Percentiles rank a stretch among this genome's conserved stretches.
Conservation (phyloP, 2,329 filamentous ascomycete species). For the Calycina herbarum region DNA sequence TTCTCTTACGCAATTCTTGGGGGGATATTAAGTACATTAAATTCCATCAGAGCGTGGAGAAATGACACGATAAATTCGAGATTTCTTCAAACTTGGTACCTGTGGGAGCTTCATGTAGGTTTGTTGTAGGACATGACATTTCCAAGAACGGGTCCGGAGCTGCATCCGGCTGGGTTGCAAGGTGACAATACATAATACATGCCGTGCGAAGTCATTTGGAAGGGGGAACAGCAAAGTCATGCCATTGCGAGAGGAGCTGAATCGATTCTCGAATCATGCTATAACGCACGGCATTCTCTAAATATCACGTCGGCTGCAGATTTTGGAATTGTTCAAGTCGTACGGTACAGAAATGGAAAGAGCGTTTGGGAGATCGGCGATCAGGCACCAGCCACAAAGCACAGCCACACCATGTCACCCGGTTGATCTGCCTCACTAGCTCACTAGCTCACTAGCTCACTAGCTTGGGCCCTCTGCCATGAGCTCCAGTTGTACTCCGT, state of each 20-base stretch:
- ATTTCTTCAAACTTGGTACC: too few relatives aligned
- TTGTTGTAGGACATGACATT: neutral
- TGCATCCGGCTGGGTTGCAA: neutral
- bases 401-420: neutral
- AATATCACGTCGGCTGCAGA: too few relatives aligned
- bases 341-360: too few relatives aligned
- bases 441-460: neutral
- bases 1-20: neutral
- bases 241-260: too few relatives aligned
- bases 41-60: neutral
- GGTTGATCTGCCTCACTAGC: neutral
- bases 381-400: too few relatives aligned
- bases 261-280: too few relatives aligned
- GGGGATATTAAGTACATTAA: too few relatives aligned
- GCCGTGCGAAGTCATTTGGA: neutral
- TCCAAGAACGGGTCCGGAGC: neutral
- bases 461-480: neutral
- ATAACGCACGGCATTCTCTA: too few relatives aligned
- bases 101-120: too few relatives aligned
- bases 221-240: neutral
- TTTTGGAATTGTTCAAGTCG: too few relatives aligned
- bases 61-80: neutral
- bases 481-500: neutral
- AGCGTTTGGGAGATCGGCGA: too few relatives aligned
- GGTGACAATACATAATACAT: neutral